Conservation (phyloP, 768 basidiomycete species). For the Russula abietina region DNA sequence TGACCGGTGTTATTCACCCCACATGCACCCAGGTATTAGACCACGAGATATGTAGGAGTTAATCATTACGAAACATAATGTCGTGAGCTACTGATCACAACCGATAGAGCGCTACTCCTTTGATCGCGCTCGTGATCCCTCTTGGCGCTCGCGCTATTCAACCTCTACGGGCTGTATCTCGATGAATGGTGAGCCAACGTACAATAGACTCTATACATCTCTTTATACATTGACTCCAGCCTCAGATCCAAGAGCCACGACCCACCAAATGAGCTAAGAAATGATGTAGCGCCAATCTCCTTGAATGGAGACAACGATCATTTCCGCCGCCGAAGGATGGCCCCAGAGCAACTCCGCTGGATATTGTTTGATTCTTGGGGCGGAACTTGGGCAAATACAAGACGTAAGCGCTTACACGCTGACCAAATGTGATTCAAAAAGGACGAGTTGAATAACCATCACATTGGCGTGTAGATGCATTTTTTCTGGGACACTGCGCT, state of each 20-base stretch:
- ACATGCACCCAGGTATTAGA: not conserved
- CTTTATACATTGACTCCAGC: not conserved
- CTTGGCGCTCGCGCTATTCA: not conserved
- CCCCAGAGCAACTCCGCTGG: not conserved
- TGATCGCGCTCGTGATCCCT: not conserved
- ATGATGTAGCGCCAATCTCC: not conserved
- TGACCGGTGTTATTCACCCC: not conserved
- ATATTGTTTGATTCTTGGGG: not conserved
- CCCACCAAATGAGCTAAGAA: not conserved
- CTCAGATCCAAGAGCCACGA: not conserved
- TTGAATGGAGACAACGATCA: not conserved
- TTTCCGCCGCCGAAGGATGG: not conserved
- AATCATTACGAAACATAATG: not conserved
- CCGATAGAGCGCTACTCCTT: not conserved
- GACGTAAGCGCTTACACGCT: not conserved
- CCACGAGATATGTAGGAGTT: not conserved
- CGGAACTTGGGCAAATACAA: not conserved
- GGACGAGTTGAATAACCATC: not conserved
- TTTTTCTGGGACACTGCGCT: not conserved
- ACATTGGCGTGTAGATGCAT: not conserved
- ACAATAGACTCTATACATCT: not conserved
- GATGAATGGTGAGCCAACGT: not conserved
- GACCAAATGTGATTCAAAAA: not conserved
- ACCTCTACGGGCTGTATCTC: not conserved
- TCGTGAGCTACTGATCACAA: not conserved